A percentile compares a stretch with the other conserved stretches of the same genome.
Evolutionary conservation across 2,329 filamentous ascomycete species (phyloP).

Genomic region (Aureobasidium uvarum): DNA sequence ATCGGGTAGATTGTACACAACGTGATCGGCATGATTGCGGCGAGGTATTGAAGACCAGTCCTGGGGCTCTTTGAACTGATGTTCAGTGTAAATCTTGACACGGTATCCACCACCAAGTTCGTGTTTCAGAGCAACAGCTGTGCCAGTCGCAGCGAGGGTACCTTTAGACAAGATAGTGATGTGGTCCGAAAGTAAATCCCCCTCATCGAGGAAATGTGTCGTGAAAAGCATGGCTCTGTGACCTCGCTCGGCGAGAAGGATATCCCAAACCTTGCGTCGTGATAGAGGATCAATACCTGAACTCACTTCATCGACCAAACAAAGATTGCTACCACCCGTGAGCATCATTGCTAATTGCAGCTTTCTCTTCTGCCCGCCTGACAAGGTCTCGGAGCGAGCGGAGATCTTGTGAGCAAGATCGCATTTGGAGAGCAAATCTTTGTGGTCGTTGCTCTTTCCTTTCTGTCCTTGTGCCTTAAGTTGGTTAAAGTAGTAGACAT

Average conservation of each 20-base stretch:
- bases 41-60: conserved; percentile 31
- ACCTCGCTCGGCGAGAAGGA: conserved; percentile 79
- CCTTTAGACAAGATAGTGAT: conserved; percentile 87
- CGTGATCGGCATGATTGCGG: conserved; percentile 64
- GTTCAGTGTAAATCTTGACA: conserved; percentile 66
- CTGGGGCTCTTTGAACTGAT: conserved; percentile 45
- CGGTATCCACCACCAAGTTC: conserved; percentile 79
- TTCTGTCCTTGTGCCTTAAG: conserved; percentile 65
- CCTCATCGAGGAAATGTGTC: conserved; percentile 92
- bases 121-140: conserved; percentile 82
- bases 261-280: conserved; percentile 90
- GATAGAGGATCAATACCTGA: conserved; percentile 85
- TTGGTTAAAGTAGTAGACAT: conserved; percentile 77
- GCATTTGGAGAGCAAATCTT: conserved; percentile 64
- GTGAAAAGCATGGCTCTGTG: conserved; percentile 80
- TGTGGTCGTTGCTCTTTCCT: conserved; percentile 60
- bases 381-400: conserved; percentile 72
- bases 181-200: conserved; percentile 82
- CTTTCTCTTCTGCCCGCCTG: conserved; percentile 89
- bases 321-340: conserved; percentile 81
- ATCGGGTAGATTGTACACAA: conserved; percentile 68
- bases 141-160: conserved; percentile 74
- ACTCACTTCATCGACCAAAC: conserved; percentile 88
- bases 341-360: conserved; percentile 94
- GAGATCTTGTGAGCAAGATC: conserved; percentile 73